phyloP scores from a whole-genome alignment of 495 filamentous ascomycete genomes.

The Penicillium parvum region DNA sequence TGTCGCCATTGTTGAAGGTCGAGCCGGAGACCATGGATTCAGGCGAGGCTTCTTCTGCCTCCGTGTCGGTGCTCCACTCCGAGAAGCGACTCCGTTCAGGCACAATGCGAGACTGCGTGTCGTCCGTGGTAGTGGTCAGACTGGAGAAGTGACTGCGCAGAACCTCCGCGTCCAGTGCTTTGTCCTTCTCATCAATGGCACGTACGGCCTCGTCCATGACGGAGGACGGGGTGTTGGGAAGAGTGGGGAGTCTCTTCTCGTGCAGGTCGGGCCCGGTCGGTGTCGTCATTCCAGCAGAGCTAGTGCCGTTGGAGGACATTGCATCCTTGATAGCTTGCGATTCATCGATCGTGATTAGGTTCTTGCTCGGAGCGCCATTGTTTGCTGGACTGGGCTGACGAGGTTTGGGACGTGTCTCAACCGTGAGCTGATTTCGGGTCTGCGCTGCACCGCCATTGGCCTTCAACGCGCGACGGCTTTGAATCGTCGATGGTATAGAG shows the following conservation, averaged over 20 bases:
- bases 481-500: conserved; percentile 23
- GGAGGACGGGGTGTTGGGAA: conserved; percentile 45
- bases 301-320: conserved; percentile 1
- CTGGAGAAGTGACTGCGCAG: conserved; percentile 42
- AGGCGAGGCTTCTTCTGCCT: conserved; percentile 27
- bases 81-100: conserved; percentile 43
- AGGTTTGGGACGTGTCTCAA: conserved; percentile 22
- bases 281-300: conserved; percentile 22
- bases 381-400: conserved; percentile 6
- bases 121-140: conserved; percentile 38
- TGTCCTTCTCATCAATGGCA: conserved; percentile 36
- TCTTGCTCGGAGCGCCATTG: neutral
- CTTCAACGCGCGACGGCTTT: conserved; percentile 34
- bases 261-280: conserved; percentile 27
- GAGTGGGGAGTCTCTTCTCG: conserved; percentile 42
- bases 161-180: conserved; percentile 30
- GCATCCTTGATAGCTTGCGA: conserved; percentile 6
- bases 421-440: conserved; percentile 22
- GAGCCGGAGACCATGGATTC: conserved; percentile 38
- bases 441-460: conserved; percentile 16
- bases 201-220: conserved; percentile 47
- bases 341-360: conserved; percentile 8
- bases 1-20: conserved; percentile 27
- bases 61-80: conserved; percentile 43
- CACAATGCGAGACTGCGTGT: conserved; percentile 18